These are phyloP conservation scores for Misopates orontium DNA, from an alignment of 257 asterid species.

Conservation along the genomic window DNA sequence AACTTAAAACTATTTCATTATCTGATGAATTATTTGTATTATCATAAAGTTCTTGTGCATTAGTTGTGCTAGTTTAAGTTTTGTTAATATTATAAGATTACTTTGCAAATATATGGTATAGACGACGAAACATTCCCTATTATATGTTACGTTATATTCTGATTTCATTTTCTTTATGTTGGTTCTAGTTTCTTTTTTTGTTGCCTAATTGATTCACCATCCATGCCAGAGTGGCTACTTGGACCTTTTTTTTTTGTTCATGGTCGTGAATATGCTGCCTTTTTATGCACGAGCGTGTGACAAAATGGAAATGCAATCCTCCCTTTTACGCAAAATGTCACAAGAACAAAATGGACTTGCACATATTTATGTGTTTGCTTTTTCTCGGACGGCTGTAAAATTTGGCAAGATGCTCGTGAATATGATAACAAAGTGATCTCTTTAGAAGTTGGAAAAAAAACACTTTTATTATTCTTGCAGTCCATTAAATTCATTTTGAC, in stretches of 20 bases:
- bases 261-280: slow-evolving; percentile 22
- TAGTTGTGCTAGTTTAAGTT: no score
- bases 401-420: slow-evolving; percentile 63
- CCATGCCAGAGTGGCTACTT: not conserved
- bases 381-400: slow-evolving; percentile 37
- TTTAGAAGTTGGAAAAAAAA: slow-evolving; percentile 30
- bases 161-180: no score
- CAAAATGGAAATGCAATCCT: slow-evolving; percentile 27
- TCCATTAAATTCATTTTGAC: slow-evolving; percentile 33
- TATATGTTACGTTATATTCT: no score
- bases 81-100: no score
- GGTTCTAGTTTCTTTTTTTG: not conserved
- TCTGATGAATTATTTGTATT: no score
- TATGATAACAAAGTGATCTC: slow-evolving; percentile 9
- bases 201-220: not conserved
- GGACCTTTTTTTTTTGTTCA: not conserved
- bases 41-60: no score
- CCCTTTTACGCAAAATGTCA: slow-evolving; percentile 34
- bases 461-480: slow-evolving; percentile 33
- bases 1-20: no score
- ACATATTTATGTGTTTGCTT: slow-evolving; percentile 28
- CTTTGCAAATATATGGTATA: no score
- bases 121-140: no score
- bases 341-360: slow-evolving; percentile 29
- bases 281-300: slow-evolving; percentile 19